phyloP scores from a whole-genome alignment of 441 rosid genomes.

The Euphorbia celastroides region DNA sequence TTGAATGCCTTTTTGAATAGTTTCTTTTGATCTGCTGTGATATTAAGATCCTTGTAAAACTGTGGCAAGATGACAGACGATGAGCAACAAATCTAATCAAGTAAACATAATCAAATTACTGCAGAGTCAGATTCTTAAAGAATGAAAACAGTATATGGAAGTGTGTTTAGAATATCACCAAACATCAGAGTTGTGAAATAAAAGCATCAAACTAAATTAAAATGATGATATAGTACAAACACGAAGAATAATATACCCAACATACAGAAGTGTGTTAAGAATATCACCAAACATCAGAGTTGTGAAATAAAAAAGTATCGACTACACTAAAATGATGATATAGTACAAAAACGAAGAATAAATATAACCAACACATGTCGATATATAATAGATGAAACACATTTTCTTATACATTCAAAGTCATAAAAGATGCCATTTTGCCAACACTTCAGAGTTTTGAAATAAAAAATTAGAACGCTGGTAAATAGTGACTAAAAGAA shows the following conservation, averaged over 20 bases:
- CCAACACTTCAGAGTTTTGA: background rate
- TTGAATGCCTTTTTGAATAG: constrained; percentile 70
- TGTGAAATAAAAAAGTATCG: background rate
- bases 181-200: background rate
- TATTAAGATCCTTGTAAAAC: constrained; percentile 77
- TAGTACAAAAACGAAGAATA: background rate
- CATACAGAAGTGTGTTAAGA: background rate
- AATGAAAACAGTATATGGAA: background rate
- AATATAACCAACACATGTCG: background rate
- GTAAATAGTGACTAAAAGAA: background rate
- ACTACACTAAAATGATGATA: background rate
- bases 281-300: constrained; percentile 6
- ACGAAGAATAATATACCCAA: background rate
- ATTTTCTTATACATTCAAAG: too few relatives aligned
- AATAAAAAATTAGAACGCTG: background rate
- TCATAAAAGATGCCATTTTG: too few relatives aligned
- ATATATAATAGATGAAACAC: background rate
- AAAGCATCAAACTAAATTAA: background rate
- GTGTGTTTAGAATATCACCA: background rate
- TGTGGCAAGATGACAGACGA: constrained; percentile 40
- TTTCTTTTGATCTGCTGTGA: constrained; percentile 87
- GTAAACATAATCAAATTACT: constrained; percentile 3
- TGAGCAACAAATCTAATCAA: constrained; percentile 11
- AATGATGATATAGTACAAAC: background rate
- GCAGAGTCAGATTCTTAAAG: background rate